phyloP scores from a whole-genome alignment of 371 early-diverging fungal genomes.

The Lichtheimia ornata region DNA sequence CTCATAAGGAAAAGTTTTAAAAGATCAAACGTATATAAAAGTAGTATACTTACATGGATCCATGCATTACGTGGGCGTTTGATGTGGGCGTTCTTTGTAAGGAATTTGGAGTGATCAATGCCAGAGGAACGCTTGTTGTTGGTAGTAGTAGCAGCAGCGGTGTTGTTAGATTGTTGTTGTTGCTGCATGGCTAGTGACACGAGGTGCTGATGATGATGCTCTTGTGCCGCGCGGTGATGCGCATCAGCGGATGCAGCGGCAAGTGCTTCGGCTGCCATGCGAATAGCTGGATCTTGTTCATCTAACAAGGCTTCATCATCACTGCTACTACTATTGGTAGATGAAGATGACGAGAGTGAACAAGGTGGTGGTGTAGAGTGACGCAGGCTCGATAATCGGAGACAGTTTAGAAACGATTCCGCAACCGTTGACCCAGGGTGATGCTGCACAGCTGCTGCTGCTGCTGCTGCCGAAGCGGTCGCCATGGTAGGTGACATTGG shows the following conservation, averaged over 20 bases:
- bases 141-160: too few species aligned
- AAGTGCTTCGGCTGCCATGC: conserved; percentile 13
- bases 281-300: conserved; percentile 16
- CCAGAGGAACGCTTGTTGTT: conserved; percentile 7
- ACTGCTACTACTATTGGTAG: conserved; percentile 13
- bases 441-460: conserved; percentile 24
- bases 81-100: conserved; percentile 41
- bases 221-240: conserved; percentile 14
- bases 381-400: conserved; percentile 13
- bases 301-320: conserved; percentile 13
- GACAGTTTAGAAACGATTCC: conserved; percentile 29
- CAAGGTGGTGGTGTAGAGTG: conserved; percentile 17
- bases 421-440: conserved; percentile 36
- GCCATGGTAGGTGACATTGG: conserved; percentile 34
- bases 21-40: not conserved
- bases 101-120: conserved; percentile 31
- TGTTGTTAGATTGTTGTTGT: not conserved
- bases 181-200: conserved; percentile 15
- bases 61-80: conserved; percentile 44
- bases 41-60: conserved; percentile 40
- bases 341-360: conserved; percentile 9
- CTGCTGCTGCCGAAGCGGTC: conserved; percentile 29
- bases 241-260: conserved; percentile 15
- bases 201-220: conserved; percentile 2
- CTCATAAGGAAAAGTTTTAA: not conserved